phyloP scores from a whole-genome alignment of 225 moss, liverwort and hornwort species.

The Bryum argenteum region DNA sequence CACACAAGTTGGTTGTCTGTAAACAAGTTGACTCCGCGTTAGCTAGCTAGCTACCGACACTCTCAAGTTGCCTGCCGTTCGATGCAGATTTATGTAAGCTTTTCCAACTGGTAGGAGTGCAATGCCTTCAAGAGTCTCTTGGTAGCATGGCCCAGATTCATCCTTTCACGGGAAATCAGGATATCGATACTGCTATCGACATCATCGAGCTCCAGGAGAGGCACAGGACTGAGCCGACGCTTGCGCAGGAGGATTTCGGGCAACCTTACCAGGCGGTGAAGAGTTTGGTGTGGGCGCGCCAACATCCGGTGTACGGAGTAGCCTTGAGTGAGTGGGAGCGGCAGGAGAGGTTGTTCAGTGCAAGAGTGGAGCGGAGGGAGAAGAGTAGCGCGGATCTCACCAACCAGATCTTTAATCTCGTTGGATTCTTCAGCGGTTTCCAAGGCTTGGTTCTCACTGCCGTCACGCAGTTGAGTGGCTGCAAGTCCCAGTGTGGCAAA shows the following conservation, averaged over 20 bases:
- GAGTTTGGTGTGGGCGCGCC: constrained; percentile 16
- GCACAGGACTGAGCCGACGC: accelerated
- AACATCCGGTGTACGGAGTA: not conserved
- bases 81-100: no score
- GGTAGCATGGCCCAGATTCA: constrained; percentile 15
- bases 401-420: constrained; percentile 38
- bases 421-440: constrained; percentile 34
- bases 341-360: constrained; percentile 26
- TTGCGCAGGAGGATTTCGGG: not conserved
- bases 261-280: constrained; percentile 24
- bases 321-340: constrained; percentile 41
- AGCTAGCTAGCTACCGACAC: no score
- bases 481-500: constrained; percentile 23
- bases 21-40: no score
- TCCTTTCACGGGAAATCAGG: not conserved
- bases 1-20: no score
- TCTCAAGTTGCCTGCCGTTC: accelerated
- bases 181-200: accelerated
- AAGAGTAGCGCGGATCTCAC: constrained; percentile 34
- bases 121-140: no score
- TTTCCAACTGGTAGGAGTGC: no score
- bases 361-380: constrained; percentile 35
- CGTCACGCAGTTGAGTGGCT: not conserved
- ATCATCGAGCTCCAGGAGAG: not conserved
- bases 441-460: constrained; percentile 40